Evolutionary conservation across 257 asterid genomes (phyloP), one percentile per base, ranked within the genome.

Genomic region (Solanum verrucosum): DNA sequence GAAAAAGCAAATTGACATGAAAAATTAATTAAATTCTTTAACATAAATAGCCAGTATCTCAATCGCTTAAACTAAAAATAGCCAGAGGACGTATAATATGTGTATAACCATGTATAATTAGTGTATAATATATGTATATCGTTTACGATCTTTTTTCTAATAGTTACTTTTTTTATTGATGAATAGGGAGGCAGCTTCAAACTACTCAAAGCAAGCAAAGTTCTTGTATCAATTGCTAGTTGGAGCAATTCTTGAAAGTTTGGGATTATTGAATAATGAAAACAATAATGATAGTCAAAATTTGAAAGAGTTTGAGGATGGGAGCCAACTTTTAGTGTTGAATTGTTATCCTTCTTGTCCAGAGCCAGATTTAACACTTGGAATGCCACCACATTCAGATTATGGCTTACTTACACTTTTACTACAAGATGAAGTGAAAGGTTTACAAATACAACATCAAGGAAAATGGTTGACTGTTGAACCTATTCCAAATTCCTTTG

Each of bases 381-480:
- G 93, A 1, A 84, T 91, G 91, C 90, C 91, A 83, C 90, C 93
- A 49, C 93, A 91, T 79, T 91, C 93, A 4, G 93, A 91, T 33
- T 91, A 89, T 44, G 91, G 91, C 1, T 79, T 91, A 42, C 90
- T 89, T 33, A 91, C 93, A 56, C 91, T 91, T 75, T 84, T 91
- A n/a, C 84, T 89, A 4, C 93, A 91, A 87, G 91, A 91, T 84
- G 90, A 89, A 65, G 93, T 91, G 0, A 88, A 88, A 25, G 93
- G 93, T 4, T 87, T 91, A 15, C 91, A 91, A 42, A 91, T 91
- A 67, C 90, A 89, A n/a, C 91, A 89, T 74, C 86, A 67, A 33
- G 90, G 87, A 56, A 83, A 33, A 70, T 91, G 91, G 93, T 78
- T 83, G 40, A 89, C 87, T 5, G 88, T 89, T 77, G 86, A 89